Evolutionary conservation across 352 stramenopile species (phyloP).

Genomic region (Aphanomyces astaci): DNA sequence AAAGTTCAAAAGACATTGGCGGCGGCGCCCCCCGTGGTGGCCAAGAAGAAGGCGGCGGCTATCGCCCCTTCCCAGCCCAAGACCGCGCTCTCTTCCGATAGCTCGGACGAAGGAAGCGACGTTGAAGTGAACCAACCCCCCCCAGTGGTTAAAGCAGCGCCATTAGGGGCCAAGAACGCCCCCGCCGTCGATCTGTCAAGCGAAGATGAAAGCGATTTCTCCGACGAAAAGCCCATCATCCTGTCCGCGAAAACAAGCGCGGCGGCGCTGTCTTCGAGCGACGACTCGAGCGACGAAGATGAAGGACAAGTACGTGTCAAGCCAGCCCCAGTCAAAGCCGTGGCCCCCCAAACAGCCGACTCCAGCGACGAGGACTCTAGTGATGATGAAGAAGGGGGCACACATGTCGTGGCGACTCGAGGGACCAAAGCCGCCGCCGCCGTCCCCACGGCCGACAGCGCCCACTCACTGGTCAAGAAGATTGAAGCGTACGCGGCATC

Average conservation of each 20-base stretch:
- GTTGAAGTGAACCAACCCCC: conserved; percentile 6
- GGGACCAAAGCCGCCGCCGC: background rate
- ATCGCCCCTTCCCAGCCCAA: too few species aligned
- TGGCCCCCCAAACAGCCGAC: background rate
- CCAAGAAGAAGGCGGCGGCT: background rate
- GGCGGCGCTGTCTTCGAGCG: background rate
- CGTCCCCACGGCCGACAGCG: conserved; percentile 33
- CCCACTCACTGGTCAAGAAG: conserved; percentile 77
- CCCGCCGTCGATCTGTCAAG: background rate
- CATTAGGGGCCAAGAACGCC: background rate
- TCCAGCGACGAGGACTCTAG: background rate
- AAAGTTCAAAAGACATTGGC: background rate
- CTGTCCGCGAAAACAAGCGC: background rate
- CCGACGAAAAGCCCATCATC: conserved; percentile 24
- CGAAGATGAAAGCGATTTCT: conserved; percentile 24
- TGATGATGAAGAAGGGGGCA: too few species aligned
- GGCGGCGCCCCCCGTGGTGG: background rate
- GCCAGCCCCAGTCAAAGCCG: background rate
- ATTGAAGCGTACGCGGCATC: conserved; percentile 64
- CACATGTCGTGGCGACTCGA: too few species aligned
- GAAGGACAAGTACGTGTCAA: background rate
- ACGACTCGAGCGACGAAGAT: conserved; percentile 23
- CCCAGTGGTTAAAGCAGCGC: background rate
- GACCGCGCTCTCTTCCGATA: background rate
- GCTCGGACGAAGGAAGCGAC: background rate